Evolutionary conservation across 768 basidiomycete genomes (phyloP).

Genomic region (Leccinum variicolor): DNA sequence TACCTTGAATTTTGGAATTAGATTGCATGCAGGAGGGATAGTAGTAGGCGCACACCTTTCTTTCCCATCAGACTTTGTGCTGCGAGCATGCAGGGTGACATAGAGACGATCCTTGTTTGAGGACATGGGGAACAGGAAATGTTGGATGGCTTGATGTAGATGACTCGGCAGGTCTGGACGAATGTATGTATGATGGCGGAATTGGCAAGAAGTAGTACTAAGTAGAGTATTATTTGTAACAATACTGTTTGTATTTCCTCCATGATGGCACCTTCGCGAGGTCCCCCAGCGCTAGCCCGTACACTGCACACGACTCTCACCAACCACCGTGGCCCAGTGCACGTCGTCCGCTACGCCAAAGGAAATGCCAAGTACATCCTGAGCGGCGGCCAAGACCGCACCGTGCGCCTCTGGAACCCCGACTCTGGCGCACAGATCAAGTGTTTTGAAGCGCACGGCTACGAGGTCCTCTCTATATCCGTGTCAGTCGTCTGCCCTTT

Average conservation of each 20-base stretch:
- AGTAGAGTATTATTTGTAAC: no score
- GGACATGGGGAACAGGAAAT: no score
- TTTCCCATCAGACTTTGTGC: not conserved
- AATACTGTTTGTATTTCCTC: no score
- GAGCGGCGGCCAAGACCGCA: constrained; percentile 91
- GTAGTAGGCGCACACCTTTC: not conserved
- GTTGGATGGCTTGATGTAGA: no score
- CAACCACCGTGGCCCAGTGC: constrained; percentile 79
- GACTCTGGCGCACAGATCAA: constrained; percentile 86
- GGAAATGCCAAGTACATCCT: constrained; percentile 85
- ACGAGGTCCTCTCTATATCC: constrained; percentile 88
- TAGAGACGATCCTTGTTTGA: not conserved
- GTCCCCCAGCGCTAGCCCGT: constrained; percentile 52
- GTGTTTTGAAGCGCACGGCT: constrained; percentile 86
- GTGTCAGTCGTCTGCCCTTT: constrained; percentile 54
- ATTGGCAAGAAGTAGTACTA: no score
- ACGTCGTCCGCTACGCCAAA: constrained; percentile 89
- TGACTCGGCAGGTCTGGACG: no score
- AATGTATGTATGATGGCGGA: no score
- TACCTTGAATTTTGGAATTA: not conserved
- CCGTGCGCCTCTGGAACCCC: constrained; percentile 90
- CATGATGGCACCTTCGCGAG: constrained; percentile 61
- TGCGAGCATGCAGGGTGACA: not conserved
- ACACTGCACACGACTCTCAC: constrained; percentile 59
- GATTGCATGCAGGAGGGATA: not conserved